Evolutionary conservation across 2,329 filamentous ascomycete species (phyloP).

Genomic region (Apiospora rasikravindrae): DNA sequence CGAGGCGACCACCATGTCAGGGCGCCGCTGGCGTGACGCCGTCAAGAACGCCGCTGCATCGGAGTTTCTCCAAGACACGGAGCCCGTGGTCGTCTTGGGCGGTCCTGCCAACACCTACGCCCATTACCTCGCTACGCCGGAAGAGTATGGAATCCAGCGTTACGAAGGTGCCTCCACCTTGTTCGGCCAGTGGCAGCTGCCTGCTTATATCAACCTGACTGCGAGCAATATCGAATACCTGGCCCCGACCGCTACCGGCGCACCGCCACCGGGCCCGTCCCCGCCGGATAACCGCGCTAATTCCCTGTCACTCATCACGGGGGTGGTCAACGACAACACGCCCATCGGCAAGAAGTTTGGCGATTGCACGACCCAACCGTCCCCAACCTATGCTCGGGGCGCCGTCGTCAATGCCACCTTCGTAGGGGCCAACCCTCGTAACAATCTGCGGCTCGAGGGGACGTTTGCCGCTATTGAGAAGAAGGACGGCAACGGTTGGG

Average conservation of each 20-base stretch:
- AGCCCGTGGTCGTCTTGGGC: slow-evolving; percentile 78
- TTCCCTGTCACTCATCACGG: slow-evolving; percentile 81
- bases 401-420: slow-evolving; percentile 71
- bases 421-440: slow-evolving; percentile 87
- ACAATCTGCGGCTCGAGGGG: slow-evolving; percentile 78
- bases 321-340: slow-evolving; percentile 75
- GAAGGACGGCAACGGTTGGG: slow-evolving; percentile 63
- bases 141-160: slow-evolving; percentile 83
- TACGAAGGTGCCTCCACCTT: slow-evolving; percentile 96
- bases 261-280: slow-evolving; percentile 58
- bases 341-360: slow-evolving; percentile 74
- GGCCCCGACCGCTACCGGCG: slow-evolving; percentile 49
- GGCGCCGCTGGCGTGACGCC: slow-evolving; percentile 81
- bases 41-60: slow-evolving; percentile 55
- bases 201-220: slow-evolving; percentile 87
- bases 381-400: slow-evolving; percentile 62
- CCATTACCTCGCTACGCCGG: slow-evolving; percentile 78
- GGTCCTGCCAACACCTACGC: slow-evolving; percentile 89
- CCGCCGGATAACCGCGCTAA: slow-evolving; percentile 80
- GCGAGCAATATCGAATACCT: slow-evolving; percentile 74
- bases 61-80: slow-evolving; percentile 45
- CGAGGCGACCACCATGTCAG: slow-evolving; percentile 91
- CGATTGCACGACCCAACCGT: slow-evolving; percentile 61
- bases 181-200: slow-evolving; percentile 80
- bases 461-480: slow-evolving; percentile 81